Evolutionary conservation across 2,329 filamentous ascomycete species (phyloP).

Genomic region (Claviceps sp.): DNA sequence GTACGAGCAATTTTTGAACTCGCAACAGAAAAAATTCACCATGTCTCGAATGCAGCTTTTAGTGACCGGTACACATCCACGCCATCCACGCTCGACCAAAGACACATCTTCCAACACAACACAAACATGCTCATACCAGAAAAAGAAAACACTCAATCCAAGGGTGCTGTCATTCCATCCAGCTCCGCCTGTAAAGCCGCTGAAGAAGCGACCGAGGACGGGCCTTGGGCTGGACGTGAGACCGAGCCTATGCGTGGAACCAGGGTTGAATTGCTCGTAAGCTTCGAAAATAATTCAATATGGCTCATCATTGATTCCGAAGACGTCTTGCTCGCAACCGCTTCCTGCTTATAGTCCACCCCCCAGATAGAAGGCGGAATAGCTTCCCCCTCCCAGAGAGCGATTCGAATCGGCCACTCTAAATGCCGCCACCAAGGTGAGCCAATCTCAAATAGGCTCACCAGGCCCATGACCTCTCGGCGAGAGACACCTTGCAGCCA

Average conservation of each 20-base stretch:
- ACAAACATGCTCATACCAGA: not conserved
- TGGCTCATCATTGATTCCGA: constrained; percentile 25
- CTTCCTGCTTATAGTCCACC: constrained; percentile 32
- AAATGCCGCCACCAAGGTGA: constrained; percentile 48
- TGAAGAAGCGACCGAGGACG: constrained; percentile 12
- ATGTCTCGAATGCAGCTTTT: no score
- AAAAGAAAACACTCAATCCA: constrained; percentile 15
- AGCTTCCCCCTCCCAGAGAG: constrained; percentile 36
- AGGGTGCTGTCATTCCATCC: constrained; percentile 18
- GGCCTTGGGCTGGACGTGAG: no score
- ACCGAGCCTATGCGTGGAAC: no score
- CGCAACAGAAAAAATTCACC: no score
- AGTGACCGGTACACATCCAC: no score
- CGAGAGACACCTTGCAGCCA: constrained; percentile 56
- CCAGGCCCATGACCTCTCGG: constrained; percentile 51
- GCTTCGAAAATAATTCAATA: constrained; percentile 26
- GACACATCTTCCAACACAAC: no score
- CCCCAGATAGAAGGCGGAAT: constrained; percentile 47
- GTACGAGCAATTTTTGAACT: no score
- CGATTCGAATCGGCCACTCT: constrained; percentile 47
- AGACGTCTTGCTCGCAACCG: constrained; percentile 20
- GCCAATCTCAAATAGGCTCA: constrained; percentile 43
- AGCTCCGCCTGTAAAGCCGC: constrained; percentile 19
- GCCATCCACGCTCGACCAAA: no score
- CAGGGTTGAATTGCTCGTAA: constrained; percentile 17